phyloP scores from a whole-genome alignment of 148 eudicot genomes.

The Heliamphora exappendiculata region DNA sequence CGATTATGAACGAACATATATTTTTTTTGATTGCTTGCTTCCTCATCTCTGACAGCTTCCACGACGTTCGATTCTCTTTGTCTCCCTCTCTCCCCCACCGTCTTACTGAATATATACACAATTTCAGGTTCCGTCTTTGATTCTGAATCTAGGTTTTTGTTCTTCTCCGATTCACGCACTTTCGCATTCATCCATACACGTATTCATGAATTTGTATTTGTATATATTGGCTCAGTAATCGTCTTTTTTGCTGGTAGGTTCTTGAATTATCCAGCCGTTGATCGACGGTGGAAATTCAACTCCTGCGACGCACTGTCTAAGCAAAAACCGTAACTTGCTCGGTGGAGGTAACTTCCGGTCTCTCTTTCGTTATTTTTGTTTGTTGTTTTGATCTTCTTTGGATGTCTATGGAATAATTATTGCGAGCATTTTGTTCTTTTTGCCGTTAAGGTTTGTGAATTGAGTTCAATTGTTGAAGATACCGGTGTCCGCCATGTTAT shows the following conservation, averaged over 20 bases:
- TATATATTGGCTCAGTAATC: not conserved
- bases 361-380: not conserved
- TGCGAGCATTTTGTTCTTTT: not conserved
- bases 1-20: no score
- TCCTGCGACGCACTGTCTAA: not conserved
- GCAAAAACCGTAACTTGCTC: constrained; percentile 3
- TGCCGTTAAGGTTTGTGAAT: not conserved
- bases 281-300: not conserved
- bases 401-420: not conserved
- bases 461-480: not conserved
- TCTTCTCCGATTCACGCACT: not conserved
- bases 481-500: not conserved
- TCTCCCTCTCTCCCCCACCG: no score
- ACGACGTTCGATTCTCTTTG: no score
- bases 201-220: not conserved
- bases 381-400: not conserved
- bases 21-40: no score
- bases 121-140: not conserved
- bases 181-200: not conserved
- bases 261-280: not conserved
- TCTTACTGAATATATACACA: no score
- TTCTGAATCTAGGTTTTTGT: not conserved
- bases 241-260: not conserved
- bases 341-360: constrained; percentile 8
- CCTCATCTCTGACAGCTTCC: no score